Percentiles rank a stretch among this genome's conserved stretches.
These are phyloP conservation scores for Teratosphaeriaceae sp. DNA, from an alignment of 2,329 filamentous ascomycete species.

Conservation along the genomic window DNA sequence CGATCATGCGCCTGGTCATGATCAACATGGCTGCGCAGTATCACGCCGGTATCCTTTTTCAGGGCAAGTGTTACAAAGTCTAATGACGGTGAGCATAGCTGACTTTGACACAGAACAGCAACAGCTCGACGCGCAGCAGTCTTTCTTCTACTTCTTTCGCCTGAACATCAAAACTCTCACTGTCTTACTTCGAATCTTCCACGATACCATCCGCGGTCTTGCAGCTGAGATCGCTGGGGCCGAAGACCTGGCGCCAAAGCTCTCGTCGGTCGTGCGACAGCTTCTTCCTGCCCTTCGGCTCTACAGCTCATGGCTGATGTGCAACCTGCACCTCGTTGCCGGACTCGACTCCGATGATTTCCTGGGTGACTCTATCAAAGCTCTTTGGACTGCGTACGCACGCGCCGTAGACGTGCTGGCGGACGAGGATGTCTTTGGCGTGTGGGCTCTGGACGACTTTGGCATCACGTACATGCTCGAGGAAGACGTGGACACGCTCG, in stretches of 20 bases:
- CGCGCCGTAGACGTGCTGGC: slow-evolving; percentile 53
- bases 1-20: slow-evolving; percentile 71
- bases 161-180: slow-evolving; percentile 75
- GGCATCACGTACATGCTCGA: slow-evolving; percentile 57
- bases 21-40: slow-evolving; percentile 82
- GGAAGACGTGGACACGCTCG: slow-evolving; percentile 61
- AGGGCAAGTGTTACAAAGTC: slow-evolving; percentile 38
- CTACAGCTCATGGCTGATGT: slow-evolving; percentile 62
- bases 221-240: slow-evolving; percentile 46
- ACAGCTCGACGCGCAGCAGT: slow-evolving; percentile 19
- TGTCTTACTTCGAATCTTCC: slow-evolving; percentile 61
- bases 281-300: slow-evolving; percentile 58
- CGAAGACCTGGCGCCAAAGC: slow-evolving; percentile 27
- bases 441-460: slow-evolving; percentile 41
- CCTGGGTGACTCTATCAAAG: slow-evolving; percentile 51
- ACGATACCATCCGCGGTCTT: slow-evolving; percentile 55
- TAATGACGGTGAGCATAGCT: slow-evolving; percentile 1
- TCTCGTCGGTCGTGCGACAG: slow-evolving; percentile 33
- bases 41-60: slow-evolving; percentile 56
- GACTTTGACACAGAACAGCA: slow-evolving; percentile 2
- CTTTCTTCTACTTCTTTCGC: slow-evolving; percentile 59
- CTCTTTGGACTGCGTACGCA: slow-evolving; percentile 62
- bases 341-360: slow-evolving; percentile 48
- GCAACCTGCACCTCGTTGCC: slow-evolving; percentile 48
- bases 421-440: slow-evolving; percentile 47